phyloP scores from a whole-genome alignment of 2,329 filamentous ascomycete species.

The Akanthomyces muscarius region DNA sequence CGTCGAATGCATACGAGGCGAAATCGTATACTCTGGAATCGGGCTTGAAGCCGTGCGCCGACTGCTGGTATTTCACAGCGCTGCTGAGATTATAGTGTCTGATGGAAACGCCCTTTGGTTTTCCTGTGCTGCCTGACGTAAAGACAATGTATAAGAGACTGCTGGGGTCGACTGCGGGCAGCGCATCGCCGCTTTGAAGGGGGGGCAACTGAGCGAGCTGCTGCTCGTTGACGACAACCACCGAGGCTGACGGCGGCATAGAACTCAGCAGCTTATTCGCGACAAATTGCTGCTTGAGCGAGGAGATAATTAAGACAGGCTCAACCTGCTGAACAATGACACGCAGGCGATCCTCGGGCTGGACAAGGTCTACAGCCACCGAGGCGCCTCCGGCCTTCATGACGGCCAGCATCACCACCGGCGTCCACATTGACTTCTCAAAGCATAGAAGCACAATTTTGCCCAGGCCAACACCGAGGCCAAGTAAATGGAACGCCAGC shows the following conservation, averaged over 20 bases:
- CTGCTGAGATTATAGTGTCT: constrained; percentile 21
- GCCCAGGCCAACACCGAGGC: constrained; percentile 26
- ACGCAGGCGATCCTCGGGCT: constrained; percentile 20
- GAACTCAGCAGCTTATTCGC: constrained; percentile 9
- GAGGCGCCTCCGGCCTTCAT: constrained; percentile 25
- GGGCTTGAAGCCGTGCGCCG: constrained; percentile 2
- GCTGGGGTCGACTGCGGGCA: not conserved
- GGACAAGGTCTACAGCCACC: constrained; percentile 27
- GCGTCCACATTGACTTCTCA: constrained; percentile 25
- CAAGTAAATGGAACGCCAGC: constrained; percentile 19
- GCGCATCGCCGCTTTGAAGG: not conserved
- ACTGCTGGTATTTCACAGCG: constrained; percentile 11
- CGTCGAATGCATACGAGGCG: constrained; percentile 21
- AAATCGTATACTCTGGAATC: constrained; percentile 18
- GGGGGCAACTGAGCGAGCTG: not conserved
- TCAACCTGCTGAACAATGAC: constrained; percentile 21
- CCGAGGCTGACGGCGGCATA: constrained; percentile 2
- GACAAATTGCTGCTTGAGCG: constrained; percentile 13
- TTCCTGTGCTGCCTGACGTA: constrained; percentile 49
- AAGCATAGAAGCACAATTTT: constrained; percentile 23
- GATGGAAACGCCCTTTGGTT: constrained; percentile 46
- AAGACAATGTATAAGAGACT: constrained; percentile 39
- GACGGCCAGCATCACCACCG: constrained; percentile 24
- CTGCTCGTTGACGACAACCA: not conserved
- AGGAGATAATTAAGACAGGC: constrained; percentile 21